Evolutionary conservation across 768 basidiomycete genomes (phyloP).

Genomic region (Suillus discolor): DNA sequence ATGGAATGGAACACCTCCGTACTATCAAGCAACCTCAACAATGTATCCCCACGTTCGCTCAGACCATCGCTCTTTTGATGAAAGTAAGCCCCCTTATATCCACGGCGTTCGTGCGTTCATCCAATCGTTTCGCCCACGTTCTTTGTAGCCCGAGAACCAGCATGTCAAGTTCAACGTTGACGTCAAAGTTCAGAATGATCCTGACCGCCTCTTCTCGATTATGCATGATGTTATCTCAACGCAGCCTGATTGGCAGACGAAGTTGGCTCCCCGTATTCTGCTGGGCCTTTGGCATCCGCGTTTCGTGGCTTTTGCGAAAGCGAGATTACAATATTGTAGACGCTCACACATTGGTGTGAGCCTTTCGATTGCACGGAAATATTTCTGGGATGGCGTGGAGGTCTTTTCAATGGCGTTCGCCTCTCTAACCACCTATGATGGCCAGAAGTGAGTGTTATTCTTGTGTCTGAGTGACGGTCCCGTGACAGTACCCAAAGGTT

Average conservation of each 20-base stretch:
- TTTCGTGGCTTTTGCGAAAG: conserved; percentile 78
- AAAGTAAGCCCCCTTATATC: conserved; percentile 43
- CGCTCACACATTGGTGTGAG: conserved; percentile 85
- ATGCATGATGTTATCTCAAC: conserved; percentile 70
- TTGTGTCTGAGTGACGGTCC: conserved; percentile 8
- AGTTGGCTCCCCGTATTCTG: conserved; percentile 77
- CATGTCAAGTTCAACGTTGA: conserved; percentile 87
- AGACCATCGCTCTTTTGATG: conserved; percentile 84
- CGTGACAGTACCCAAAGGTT: conserved; percentile 53
- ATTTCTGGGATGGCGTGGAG: conserved; percentile 88
- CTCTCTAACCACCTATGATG: conserved; percentile 70
- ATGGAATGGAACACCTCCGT: conserved; percentile 76
- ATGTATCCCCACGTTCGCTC: conserved; percentile 85
- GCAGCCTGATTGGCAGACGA: conserved; percentile 72
- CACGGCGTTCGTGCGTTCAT: conserved; percentile 16
- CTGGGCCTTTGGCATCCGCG: conserved; percentile 91
- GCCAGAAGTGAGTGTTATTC: conserved; percentile 53
- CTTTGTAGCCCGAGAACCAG: conserved; percentile 64
- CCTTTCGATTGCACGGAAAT: conserved; percentile 71
- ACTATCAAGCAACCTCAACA: conserved; percentile 84
- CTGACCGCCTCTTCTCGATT: conserved; percentile 77
- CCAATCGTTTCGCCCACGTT: conserved; percentile 6
- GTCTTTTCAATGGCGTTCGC: conserved; percentile 86
- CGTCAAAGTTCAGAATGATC: conserved; percentile 92
- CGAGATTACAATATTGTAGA: conserved; percentile 77